A percentile compares a stretch with the other conserved stretches of the same genome.
phyloP scores from a whole-genome alignment of 2,329 filamentous ascomycete species.

The Colletotrichum spinosum region DNA sequence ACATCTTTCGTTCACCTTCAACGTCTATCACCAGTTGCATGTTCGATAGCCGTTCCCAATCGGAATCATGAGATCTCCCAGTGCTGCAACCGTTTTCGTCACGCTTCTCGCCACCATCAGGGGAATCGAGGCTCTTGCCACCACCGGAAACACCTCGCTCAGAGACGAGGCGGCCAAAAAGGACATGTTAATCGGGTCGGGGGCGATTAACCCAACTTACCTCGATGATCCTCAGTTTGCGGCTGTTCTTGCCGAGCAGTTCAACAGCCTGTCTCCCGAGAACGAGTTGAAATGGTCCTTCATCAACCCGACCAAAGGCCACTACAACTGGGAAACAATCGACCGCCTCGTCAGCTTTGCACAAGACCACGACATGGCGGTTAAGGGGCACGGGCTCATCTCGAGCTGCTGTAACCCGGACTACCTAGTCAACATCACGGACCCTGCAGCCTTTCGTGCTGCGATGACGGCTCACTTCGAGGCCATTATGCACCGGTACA shows the following conservation, averaged over 20 bases:
- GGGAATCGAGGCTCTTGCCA: no score
- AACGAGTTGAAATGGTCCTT: constrained; percentile 31
- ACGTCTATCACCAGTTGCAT: no score
- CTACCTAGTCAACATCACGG: constrained; percentile 69
- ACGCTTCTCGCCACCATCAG: no score
- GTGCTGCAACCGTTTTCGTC: no score
- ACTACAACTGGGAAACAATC: constrained; percentile 65
- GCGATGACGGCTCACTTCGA: constrained; percentile 71
- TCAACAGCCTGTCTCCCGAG: constrained; percentile 29
- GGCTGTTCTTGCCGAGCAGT: constrained; percentile 20
- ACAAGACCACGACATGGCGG: constrained; percentile 62
- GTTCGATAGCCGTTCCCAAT: no score
- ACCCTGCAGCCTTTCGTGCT: constrained; percentile 62
- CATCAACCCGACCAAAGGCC: constrained; percentile 46
- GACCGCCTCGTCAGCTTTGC: constrained; percentile 72
- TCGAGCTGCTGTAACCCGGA: constrained; percentile 70
- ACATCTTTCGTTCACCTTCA: no score
- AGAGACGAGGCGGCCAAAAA: constrained; percentile 4
- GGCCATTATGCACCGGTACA: constrained; percentile 69
- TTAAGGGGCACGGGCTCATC: constrained; percentile 74
- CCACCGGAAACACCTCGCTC: no score
- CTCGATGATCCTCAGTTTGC: constrained; percentile 27
- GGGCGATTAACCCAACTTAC: constrained; percentile 29
- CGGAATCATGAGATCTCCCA: no score
- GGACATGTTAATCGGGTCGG: constrained; percentile 27